Percentiles rank a stretch among this genome's conserved stretches.
phyloP scores from a whole-genome alignment of 1,139 yeast species.

The Pneumocystis carinii region DNA sequence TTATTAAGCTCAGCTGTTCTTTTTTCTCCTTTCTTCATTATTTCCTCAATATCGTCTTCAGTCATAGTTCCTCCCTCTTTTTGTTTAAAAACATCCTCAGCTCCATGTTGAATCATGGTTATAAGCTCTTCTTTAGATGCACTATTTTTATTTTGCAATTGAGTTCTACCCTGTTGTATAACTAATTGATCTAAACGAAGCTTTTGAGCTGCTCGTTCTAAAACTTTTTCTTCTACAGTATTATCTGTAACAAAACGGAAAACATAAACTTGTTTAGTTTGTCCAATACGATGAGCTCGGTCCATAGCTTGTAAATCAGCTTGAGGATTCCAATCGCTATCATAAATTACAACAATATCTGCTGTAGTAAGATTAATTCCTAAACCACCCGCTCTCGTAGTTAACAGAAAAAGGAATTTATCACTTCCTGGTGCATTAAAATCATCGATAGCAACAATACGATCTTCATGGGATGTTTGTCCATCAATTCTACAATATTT shows the following conservation, averaged over 20 bases:
- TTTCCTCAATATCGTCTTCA: slow-evolving; percentile 63
- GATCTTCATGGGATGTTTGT: slow-evolving; percentile 82
- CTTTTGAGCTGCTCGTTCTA: slow-evolving; percentile 92
- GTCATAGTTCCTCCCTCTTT: slow-evolving; percentile 21
- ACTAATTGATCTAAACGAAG: slow-evolving; percentile 84
- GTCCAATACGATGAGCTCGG: slow-evolving; percentile 96
- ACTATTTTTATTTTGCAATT: slow-evolving; percentile 31
- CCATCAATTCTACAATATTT: slow-evolving; percentile 92
- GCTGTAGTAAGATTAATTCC: slow-evolving; percentile 92
- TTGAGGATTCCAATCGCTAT: slow-evolving; percentile 98
- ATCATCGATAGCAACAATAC: slow-evolving; percentile 83
- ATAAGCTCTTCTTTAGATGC: slow-evolving; percentile 68
- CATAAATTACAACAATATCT: slow-evolving; percentile 76
- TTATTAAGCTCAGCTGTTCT: slow-evolving; percentile 64
- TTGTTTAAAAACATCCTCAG: slow-evolving; percentile 58
- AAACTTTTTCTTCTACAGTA: slow-evolving; percentile 90
- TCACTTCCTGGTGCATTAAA: slow-evolving; percentile 70
- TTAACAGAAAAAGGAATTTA: slow-evolving; percentile 70
- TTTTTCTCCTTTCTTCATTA: slow-evolving; percentile 62
- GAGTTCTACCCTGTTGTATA: slow-evolving; percentile 77
- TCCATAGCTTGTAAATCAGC: slow-evolving; percentile 99
- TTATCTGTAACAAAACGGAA: slow-evolving; percentile 86
- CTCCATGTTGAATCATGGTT: slow-evolving; percentile 95
- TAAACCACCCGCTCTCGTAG: slow-evolving; percentile 97
- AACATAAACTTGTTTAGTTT: slow-evolving; percentile 86